Evolutionary conservation across 164 flowering plant genomes (phyloP).

Genomic region (Magnolia changhungtana): DNA sequence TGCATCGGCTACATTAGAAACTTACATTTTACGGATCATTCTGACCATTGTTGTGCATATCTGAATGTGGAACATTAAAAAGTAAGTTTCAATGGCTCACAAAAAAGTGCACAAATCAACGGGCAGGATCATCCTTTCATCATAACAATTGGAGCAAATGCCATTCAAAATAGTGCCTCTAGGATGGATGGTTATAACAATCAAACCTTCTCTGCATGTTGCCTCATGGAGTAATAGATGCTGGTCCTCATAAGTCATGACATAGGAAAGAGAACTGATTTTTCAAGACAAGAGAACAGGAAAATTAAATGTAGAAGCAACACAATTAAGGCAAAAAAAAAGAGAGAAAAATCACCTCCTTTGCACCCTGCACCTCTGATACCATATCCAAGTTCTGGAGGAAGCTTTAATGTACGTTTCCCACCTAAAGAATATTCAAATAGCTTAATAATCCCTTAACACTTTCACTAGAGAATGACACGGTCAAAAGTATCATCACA

Average conservation of each 20-base stretch:
- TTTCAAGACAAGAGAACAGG: background rate
- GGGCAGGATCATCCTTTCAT: too few relatives aligned
- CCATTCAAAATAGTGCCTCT: too few relatives aligned
- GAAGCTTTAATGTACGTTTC: constrained; percentile 71
- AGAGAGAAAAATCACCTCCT: constrained; percentile 55
- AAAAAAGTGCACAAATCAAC: too few relatives aligned
- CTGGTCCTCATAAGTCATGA: background rate
- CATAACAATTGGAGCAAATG: too few relatives aligned
- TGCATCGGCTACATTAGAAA: too few relatives aligned
- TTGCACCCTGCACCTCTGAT: constrained; percentile 85
- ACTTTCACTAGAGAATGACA: background rate
- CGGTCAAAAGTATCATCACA: background rate
- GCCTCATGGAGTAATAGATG: background rate
- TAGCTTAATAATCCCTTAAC: background rate
- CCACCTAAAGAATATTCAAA: constrained; percentile 44
- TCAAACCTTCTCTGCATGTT: background rate
- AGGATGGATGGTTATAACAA: too few relatives aligned
- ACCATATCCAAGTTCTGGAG: constrained; percentile 84
- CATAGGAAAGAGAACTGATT: background rate
- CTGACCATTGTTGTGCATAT: too few relatives aligned
- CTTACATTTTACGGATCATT: too few relatives aligned
- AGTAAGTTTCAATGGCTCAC: too few relatives aligned
- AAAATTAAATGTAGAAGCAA: background rate
- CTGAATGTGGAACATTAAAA: too few relatives aligned
- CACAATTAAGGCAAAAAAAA: background rate